A percentile compares a stretch with the other conserved stretches of the same genome.
Evolutionary conservation across 306 rosid genomes (phyloP).

Genomic region (Morella rubra): DNA sequence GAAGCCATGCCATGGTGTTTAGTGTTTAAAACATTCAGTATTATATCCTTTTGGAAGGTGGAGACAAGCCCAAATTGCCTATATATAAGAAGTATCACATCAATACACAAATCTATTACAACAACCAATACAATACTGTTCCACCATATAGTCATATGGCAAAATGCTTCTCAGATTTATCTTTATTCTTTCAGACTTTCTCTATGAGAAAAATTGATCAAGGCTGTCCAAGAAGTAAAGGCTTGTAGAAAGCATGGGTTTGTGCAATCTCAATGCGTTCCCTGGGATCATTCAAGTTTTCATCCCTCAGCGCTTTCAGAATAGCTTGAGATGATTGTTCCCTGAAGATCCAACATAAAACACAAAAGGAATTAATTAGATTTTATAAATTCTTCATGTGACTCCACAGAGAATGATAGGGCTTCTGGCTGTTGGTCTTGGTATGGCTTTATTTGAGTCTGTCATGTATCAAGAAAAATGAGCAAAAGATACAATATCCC

Average conservation of each 20-base stretch:
- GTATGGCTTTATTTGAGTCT: background rate
- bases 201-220: slow-evolving; percentile 31
- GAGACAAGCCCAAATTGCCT: slow-evolving; percentile 9
- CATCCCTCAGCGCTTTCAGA: slow-evolving; percentile 84
- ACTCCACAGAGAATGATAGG: background rate
- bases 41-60: background rate
- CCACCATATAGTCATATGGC: slow-evolving; percentile 10
- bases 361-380: background rate
- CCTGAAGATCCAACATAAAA: slow-evolving; percentile 44
- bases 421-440: background rate
- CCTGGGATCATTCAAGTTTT: slow-evolving; percentile 86
- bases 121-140: slow-evolving; percentile 25
- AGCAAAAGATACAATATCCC: background rate
- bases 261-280: slow-evolving; percentile 93
- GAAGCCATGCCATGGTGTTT: background rate
- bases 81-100: slow-evolving; percentile 25
- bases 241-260: slow-evolving; percentile 84
- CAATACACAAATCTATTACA: slow-evolving; percentile 26
- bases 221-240: slow-evolving; percentile 80
- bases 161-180: slow-evolving; percentile 29
- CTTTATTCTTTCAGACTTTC: slow-evolving; percentile 27
- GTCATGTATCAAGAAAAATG: background rate
- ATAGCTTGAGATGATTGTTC: slow-evolving; percentile 77
- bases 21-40: background rate
- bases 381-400: too few species aligned